Conservation (phyloP, 306 rosid genomes). For the Lathyrus oleraceus region DNA sequence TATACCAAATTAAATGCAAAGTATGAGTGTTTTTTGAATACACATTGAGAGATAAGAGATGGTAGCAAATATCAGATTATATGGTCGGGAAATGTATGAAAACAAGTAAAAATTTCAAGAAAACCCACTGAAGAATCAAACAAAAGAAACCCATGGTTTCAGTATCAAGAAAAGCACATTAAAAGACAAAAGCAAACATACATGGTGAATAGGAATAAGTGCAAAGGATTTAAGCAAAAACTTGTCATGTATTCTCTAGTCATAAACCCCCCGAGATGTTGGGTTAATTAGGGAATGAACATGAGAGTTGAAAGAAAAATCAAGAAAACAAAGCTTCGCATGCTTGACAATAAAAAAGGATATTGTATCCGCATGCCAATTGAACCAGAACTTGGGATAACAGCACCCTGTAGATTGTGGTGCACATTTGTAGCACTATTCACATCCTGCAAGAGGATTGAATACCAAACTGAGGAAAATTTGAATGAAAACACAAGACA, state of each 20-base stretch:
- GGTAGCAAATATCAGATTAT: background rate
- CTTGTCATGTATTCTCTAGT: background rate
- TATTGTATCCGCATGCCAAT: constrained; percentile 99
- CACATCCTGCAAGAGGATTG: constrained; percentile 64
- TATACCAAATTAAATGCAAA: constrained; percentile 12
- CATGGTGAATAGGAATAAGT: background rate
- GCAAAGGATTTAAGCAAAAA: constrained; percentile 25
- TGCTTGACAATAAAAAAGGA: constrained; percentile 56
- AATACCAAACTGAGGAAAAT: constrained; percentile 22
- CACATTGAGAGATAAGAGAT: background rate
- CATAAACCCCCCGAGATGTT: background rate
- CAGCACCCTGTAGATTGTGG: constrained; percentile 95
- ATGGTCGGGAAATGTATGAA: background rate
- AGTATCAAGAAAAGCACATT: background rate
- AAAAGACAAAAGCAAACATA: background rate
- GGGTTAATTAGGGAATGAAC: constrained; percentile 1
- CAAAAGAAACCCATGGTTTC: background rate
- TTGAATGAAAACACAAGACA: constrained; percentile 4
- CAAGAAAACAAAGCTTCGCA: constrained; percentile 17
- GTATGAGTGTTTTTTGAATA: background rate
- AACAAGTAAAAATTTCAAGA: constrained; percentile 3
- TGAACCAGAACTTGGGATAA: constrained; percentile 96
- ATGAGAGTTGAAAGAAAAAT: background rate
- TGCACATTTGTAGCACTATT: constrained; percentile 91
- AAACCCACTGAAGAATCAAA: constrained; percentile 7